phyloP scores from a whole-genome alignment of 345 rosid genomes.

The Bretschneidera sinensis region DNA sequence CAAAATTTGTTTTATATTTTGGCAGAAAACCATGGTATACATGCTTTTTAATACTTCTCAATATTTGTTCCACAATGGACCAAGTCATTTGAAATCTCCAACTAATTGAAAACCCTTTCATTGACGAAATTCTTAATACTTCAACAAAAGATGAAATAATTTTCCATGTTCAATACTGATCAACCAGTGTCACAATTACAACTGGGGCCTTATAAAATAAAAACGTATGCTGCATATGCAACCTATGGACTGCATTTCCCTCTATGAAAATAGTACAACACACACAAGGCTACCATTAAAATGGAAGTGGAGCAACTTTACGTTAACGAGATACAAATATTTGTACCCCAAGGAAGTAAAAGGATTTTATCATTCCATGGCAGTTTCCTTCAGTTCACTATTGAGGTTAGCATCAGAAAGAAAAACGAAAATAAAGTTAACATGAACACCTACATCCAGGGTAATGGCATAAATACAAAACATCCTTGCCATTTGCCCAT shows the following conservation, averaged over 20 bases:
- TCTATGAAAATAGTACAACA: too few species aligned
- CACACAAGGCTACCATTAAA: not conserved
- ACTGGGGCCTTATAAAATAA: too few species aligned
- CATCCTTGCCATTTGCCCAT: slow-evolving; percentile 35
- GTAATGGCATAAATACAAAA: slow-evolving; percentile 47
- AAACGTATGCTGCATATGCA: too few species aligned
- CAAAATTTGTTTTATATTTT: not conserved
- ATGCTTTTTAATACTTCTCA: too few species aligned
- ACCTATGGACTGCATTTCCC: too few species aligned
- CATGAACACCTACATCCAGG: slow-evolving; percentile 32
- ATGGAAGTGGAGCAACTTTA: not conserved
- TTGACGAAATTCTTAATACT: too few species aligned
- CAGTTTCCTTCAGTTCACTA: slow-evolving; percentile 20
- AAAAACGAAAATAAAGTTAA: slow-evolving; percentile 19
- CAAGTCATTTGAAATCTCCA: too few species aligned
- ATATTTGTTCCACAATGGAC: too few species aligned
- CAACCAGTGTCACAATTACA: too few species aligned
- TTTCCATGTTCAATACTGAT: too few species aligned
- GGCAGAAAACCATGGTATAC: slow-evolving; percentile 44
- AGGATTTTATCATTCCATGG: slow-evolving; percentile 25
- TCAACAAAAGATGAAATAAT: too few species aligned
- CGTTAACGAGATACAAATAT: slow-evolving; percentile 1
- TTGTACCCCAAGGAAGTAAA: slow-evolving; percentile 5
- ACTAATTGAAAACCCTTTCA: too few species aligned
- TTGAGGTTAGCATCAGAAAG: slow-evolving; percentile 29